Base-by-base conservation (phyloP, 1,284 basidiomycete species). In the Somion occarium region DNA sequence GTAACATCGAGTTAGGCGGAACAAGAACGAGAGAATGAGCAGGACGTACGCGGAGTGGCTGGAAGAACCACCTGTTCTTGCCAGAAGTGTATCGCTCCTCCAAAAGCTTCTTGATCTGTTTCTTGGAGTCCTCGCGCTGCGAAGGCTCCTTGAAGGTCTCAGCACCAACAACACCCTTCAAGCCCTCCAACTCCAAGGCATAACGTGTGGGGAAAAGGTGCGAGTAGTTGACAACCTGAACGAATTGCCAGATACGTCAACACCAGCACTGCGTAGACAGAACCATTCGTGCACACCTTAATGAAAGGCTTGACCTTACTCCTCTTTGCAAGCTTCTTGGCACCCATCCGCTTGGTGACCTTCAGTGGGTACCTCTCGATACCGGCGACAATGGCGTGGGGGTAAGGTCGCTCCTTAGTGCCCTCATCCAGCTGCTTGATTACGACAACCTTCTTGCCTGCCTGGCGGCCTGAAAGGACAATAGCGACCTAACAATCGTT, bases 261-360 rank as follows among this genome's bases (percentile, higher is more conserved):
- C 3, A 18, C 30, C 30, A 2, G 13, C 11, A 46, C 22, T 23
- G 34, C 27, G 24, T 4, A 27, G 30, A 34, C 22, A 18, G 18
- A 24, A 38, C 25, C 9, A 41, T 41, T 9, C 42, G 41, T 25
- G 74, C 82, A 61, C 60, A 95, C 93, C 85, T 97, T 97, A 81
- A 98, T 93, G 75, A 98, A 98, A 62, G 94, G 94, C 83, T 98
- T 98, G 71, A 98, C 87, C 76, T 93, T 94, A 75, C 83, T 92
- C 76, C 94, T 81, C 74, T 80, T 82, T 63, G 87, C 82, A 58
- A 97, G 73, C 73, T 91, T 93, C 83, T 96, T 98, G 70, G 91
- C 84, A 62, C 94, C 92, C 94, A 98, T 98, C 61, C 90, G 87
- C 70, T 88, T 89, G 63, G 93, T 96, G 58, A 97, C 93, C 78